Evolutionary conservation across 164 flowering plant species (phyloP).

Genomic region (Vitis riparia): DNA sequence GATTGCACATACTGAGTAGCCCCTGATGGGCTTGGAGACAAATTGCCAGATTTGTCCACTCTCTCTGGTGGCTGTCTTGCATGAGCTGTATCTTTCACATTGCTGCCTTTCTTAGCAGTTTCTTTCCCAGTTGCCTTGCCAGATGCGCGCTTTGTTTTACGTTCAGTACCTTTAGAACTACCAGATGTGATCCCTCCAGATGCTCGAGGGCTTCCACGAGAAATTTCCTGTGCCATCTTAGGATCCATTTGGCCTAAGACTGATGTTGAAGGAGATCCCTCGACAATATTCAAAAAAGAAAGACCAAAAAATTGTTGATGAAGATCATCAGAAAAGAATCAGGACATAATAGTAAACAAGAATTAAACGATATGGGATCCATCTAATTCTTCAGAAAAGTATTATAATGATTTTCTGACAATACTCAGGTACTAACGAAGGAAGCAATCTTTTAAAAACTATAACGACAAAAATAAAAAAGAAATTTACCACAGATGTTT

Average conservation of each 20-base stretch:
- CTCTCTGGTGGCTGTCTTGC: conserved; percentile 29
- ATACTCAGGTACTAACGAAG: too few species aligned
- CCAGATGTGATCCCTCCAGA: conserved; percentile 29
- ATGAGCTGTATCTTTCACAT: conserved; percentile 36
- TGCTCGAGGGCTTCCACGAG: not conserved
- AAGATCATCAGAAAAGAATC: not conserved
- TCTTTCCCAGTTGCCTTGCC: conserved; percentile 44
- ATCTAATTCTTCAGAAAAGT: too few species aligned
- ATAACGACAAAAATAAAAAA: too few species aligned
- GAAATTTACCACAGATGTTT: too few species aligned
- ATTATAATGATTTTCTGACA: too few species aligned
- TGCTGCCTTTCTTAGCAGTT: conserved; percentile 41
- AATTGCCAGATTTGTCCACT: conserved; percentile 27
- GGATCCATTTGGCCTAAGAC: conserved; percentile 25
- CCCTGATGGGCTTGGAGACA: conserved; percentile 28
- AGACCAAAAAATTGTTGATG: not conserved
- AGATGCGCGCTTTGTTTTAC: conserved; percentile 45
- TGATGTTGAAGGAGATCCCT: conserved; percentile 30
- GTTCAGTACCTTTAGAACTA: conserved; percentile 39
- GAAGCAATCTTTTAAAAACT: too few species aligned
- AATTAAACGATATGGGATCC: too few species aligned
- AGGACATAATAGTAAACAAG: not conserved
- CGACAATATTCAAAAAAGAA: conserved; percentile 33
- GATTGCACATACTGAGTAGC: conserved; percentile 33
- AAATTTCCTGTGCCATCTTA: not conserved